These are phyloP conservation scores for Barnettozyma salicaria DNA, from an alignment of 805 yeast genomes.

Conservation along the genomic window DNA sequence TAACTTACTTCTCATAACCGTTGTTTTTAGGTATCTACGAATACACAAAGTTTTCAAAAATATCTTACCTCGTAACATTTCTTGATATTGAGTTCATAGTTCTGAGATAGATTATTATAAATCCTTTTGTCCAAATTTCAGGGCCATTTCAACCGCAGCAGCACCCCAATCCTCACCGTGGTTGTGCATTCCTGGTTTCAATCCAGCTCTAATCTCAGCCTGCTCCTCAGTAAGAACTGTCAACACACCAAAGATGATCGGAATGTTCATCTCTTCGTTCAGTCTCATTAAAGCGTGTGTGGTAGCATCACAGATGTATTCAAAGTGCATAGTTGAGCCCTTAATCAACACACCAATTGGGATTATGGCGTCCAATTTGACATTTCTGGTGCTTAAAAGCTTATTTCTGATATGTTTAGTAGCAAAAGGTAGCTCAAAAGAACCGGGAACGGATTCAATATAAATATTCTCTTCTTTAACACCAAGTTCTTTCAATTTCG, in stretches of 20 bases:
- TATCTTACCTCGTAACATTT: no score
- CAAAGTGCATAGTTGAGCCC: conserved; percentile 98
- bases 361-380: conserved; percentile 74
- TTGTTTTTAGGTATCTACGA: no score
- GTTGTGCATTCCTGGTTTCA: conserved; percentile 77
- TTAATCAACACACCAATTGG: conserved; percentile 94
- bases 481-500: conserved; percentile 53
- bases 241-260: conserved; percentile 89
- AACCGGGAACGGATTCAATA: conserved; percentile 88
- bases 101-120: no score
- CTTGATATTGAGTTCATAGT: no score
- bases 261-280: conserved; percentile 62
- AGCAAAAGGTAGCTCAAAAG: conserved; percentile 89
- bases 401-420: conserved; percentile 46
- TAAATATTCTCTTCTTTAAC: conserved; percentile 73
- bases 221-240: conserved; percentile 93
- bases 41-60: no score
- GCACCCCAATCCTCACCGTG: conserved; percentile 99
- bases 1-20: not conserved
- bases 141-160: conserved; percentile 94
- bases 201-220: conserved; percentile 89
- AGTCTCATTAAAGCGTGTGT: conserved; percentile 79
- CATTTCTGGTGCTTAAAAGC: conserved; percentile 32
- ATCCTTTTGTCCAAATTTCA: no score
- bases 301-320: conserved; percentile 88